These are phyloP conservation scores for Saprolegnia diclina DNA, from an alignment of 352 stramenopile species.

Conservation along the genomic window DNA sequence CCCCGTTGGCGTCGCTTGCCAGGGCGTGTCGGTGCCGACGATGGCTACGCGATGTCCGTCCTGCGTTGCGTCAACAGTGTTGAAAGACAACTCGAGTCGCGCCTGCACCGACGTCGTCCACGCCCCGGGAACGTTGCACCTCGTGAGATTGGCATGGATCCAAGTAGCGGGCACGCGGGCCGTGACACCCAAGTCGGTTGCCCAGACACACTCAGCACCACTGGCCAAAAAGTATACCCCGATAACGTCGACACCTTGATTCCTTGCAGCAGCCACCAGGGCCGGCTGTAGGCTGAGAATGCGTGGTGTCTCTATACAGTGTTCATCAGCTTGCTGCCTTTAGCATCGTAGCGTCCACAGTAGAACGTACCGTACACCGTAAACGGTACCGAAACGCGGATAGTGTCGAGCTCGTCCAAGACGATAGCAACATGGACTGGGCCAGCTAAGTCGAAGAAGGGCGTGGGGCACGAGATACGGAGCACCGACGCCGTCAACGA, in stretches of 20 bases:
- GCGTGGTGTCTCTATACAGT: slow-evolving; percentile 2
- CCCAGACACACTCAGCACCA: too few relatives aligned
- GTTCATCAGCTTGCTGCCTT: too few relatives aligned
- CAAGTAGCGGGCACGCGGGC: too few relatives aligned
- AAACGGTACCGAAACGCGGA: neutral
- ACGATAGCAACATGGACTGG: neutral
- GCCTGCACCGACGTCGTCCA: neutral
- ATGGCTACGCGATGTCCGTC: neutral
- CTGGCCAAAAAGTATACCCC: too few relatives aligned
- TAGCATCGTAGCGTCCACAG: too few relatives aligned
- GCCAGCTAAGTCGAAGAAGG: neutral
- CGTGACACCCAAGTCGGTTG: too few relatives aligned
- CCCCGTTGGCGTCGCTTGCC: neutral
- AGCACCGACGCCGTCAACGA: neutral
- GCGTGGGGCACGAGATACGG: neutral
- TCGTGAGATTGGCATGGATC: too few relatives aligned
- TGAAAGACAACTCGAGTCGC: slow-evolving; percentile 17
- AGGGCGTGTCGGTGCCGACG: neutral
- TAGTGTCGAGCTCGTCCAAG: neutral
- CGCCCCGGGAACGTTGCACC: neutral
- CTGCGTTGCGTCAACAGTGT: slow-evolving; percentile 3
- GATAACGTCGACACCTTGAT: too few relatives aligned
- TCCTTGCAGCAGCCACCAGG: too few relatives aligned
- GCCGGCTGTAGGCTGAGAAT: neutral
- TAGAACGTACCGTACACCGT: slow-evolving; percentile 12